Base-by-base conservation (phyloP, 768 basidiomycete genomes). In the Mycena epipterygia region DNA sequence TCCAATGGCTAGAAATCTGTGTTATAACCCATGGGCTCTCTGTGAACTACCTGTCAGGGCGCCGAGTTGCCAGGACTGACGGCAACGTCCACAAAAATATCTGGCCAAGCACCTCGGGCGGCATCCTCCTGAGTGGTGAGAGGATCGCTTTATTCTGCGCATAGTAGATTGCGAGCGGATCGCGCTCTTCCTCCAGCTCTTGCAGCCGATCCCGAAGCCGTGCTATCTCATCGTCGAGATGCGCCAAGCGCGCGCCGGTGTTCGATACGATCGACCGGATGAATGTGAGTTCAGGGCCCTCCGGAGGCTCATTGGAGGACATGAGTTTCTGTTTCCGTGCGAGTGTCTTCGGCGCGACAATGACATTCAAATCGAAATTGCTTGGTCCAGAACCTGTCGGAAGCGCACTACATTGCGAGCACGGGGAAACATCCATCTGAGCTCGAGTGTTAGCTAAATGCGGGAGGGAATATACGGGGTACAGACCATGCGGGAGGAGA, bases 1-100 rank as follows among this genome's bases (percentile, higher is more conserved):
- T 30, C 67, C 67, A 68, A 23, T 35, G 67, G 23, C 53, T 48
- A 30, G 27, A 37, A 14, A 68, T 29, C 1, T 57, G 53, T 2
- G 42, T 37, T 44, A 68, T 17, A 2, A 55, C 7, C 67, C 59
- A 68, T 29, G 67, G 52, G 46, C 41, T 14, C 6, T 16, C 0
- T 4, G 13, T 23, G 16, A 8, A 2, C 29, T n/a, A 8, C 21
- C 30, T 33, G 30, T 33, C 42, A 12, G 13, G 2, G 16, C 21
- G 7, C 27, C 37, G 7, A 2, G 52, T 33, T 16, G 21, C 21
- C 1, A 2, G 17, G 33, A 42, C 9, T 5, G 61, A 33, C 4
- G 67, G 52, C 25, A 68, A 12, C n/a, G 67, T 56, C 44, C 53
- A 57, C 17, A 17, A 17, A 32, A 68, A 68, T 27, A 62, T 56